Conservation (phyloP, 2,329 filamentous ascomycete genomes). For the Hypoxylon sp. region DNA sequence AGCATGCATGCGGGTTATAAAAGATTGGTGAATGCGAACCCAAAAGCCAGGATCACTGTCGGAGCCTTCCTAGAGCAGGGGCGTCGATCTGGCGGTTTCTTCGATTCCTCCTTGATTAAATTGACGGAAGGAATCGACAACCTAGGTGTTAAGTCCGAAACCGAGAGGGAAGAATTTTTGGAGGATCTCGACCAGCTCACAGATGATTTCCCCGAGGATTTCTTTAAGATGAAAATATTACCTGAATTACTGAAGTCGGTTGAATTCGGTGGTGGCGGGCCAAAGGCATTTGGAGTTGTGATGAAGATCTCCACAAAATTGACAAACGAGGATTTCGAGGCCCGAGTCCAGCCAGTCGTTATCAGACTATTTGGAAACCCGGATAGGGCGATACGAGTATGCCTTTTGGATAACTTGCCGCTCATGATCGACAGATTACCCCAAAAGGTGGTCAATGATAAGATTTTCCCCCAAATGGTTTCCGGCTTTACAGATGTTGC, state of each 20-base stretch:
- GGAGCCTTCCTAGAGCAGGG: constrained; percentile 93
- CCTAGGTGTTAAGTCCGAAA: constrained; percentile 86
- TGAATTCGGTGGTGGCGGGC: constrained; percentile 96
- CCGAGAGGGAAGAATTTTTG: constrained; percentile 87
- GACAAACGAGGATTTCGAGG: constrained; percentile 89
- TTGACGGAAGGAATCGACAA: constrained; percentile 94
- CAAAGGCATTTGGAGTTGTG: constrained; percentile 88
- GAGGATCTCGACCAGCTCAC: constrained; percentile 88
- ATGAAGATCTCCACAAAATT: constrained; percentile 93
- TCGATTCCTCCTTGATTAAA: constrained; percentile 92
- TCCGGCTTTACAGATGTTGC: constrained; percentile 94
- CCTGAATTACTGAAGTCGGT: constrained; percentile 97
- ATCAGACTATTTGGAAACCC: constrained; percentile 91
- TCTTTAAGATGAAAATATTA: constrained; percentile 96
- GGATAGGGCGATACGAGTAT: constrained; percentile 92
- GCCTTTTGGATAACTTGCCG: constrained; percentile 88
- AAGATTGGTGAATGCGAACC: constrained; percentile 87
- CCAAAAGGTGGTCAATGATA: constrained; percentile 92
- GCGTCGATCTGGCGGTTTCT: constrained; percentile 84
- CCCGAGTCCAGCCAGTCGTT: constrained; percentile 86
- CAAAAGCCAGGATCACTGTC: constrained; percentile 88
- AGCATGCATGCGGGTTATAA: constrained; percentile 94
- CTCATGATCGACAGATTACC: constrained; percentile 91
- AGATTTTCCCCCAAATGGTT: constrained; percentile 97
- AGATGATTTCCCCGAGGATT: constrained; percentile 97